Evolutionary conservation across 2,329 filamentous ascomycete genomes (phyloP), one percentile per base, ranked within the genome.

Genomic region (Pseudogymnoascus pannorum): DNA sequence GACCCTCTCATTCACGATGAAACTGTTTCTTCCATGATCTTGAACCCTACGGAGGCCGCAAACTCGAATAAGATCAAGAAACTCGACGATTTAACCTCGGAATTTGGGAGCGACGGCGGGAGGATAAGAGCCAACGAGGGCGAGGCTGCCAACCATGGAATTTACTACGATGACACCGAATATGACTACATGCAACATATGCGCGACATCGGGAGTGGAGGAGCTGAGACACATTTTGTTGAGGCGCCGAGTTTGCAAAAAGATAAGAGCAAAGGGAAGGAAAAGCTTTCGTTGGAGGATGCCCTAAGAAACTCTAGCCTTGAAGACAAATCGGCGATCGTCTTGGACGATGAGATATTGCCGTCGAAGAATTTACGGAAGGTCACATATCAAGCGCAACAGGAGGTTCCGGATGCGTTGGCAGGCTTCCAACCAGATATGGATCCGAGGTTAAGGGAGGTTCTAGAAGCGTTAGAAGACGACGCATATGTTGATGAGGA

Each of bases 161-260:
- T 99, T 66, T 99, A 89, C 79, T 99, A 83, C 74, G 95, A 99
- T 75, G 94, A 99, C 76, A 88, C 90, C 66, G 84, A 91, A 71
- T 99, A 99, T 76, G 94, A 99, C 75, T 99, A 99, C 77, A 99
- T 99, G 94, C 94, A 99, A 75, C 94, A 99, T 75, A 79, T 99
- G 81, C 88, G 92, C 61, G 94, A 97, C 69, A 78, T 99, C n/a
- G 87, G 87, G 62, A 75, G 79, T 44, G 91, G 79, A 2, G 71
- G 71, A 2, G 89, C 89, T 29, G 87, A 92, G 61, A 85, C 88
- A 29, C 86, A 92, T 57, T 97, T 96, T 71, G 82, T 99, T 38
- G 92, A 97, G 68, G 81, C 84, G n/a, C 81, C 83, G 59, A 75
- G 79, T 11, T 72, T 79, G n/a, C 73, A 76, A 60, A 81, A 81